Evolutionary conservation across 352 stramenopile genomes (phyloP).

Genomic region (Phytopythium helicoides): DNA sequence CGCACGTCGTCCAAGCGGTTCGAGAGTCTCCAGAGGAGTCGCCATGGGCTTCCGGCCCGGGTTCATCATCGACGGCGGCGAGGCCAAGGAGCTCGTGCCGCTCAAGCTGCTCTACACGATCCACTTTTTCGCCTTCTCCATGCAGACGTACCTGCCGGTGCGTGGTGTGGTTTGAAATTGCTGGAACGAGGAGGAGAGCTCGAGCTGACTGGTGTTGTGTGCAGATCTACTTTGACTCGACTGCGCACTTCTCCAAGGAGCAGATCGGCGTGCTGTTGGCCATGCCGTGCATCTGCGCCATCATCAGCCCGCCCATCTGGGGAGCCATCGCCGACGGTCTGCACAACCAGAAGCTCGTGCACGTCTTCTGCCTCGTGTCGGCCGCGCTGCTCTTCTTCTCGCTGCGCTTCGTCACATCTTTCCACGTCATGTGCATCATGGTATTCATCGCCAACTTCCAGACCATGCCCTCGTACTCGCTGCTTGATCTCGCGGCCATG

Average conservation of each 20-base stretch:
- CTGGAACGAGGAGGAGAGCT: neutral
- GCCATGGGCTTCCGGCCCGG: conserved; percentile 24
- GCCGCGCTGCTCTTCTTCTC: conserved; percentile 43
- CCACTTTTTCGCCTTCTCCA: conserved; percentile 65
- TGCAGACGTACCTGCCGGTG: conserved; percentile 63
- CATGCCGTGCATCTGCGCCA: conserved; percentile 43
- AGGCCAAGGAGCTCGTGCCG: conserved; percentile 55
- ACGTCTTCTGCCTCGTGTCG: conserved; percentile 39
- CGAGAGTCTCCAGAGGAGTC: neutral
- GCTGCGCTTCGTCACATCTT: conserved; percentile 39
- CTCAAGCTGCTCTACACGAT: conserved; percentile 76
- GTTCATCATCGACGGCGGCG: conserved; percentile 62
- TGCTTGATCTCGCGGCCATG: conserved; percentile 40
- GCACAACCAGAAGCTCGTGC: conserved; percentile 38
- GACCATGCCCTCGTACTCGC: conserved; percentile 35
- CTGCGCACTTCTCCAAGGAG: conserved; percentile 50
- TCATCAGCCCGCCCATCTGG: conserved; percentile 40
- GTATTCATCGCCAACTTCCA: conserved; percentile 52
- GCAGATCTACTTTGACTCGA: conserved; percentile 63
- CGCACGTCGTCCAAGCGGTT: conserved; percentile 2
- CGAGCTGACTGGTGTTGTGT: neutral
- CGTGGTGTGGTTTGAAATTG: too few species aligned
- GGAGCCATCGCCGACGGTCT: conserved; percentile 37
- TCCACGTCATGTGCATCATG: conserved; percentile 38
- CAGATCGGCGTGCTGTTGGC: conserved; percentile 39